These are phyloP conservation scores for Cryphonectria radicalis DNA, from an alignment of 2,329 filamentous ascomycete genomes.

Conservation along the genomic window DNA sequence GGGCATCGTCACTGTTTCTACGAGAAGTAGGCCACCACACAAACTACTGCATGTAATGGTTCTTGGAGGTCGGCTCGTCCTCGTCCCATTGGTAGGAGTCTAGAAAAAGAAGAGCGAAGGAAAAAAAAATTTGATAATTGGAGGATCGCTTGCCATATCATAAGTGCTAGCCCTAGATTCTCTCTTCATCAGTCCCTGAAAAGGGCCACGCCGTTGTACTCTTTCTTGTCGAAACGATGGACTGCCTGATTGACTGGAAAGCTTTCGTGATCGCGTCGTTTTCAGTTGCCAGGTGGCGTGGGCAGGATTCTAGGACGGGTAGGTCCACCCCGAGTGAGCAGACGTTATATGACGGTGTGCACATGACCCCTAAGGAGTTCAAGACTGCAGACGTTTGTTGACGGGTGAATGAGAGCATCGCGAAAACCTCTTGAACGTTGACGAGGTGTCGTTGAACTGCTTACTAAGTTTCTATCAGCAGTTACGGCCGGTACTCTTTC, in stretches of 20 bases:
- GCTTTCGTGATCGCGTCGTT: background rate
- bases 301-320: background rate
- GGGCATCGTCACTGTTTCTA: background rate
- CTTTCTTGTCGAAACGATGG: background rate
- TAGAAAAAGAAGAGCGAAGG: no score
- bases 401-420: background rate
- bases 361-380: background rate
- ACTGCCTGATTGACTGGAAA: background rate
- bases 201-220: background rate
- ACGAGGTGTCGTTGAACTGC: conserved; percentile 1
- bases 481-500: background rate
- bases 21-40: background rate
- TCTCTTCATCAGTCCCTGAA: background rate
- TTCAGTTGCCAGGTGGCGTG: background rate
- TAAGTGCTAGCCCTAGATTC: background rate
- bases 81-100: background rate
- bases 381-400: background rate
- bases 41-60: background rate
- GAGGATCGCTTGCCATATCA: background rate
- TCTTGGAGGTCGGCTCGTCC: background rate
- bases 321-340: background rate
- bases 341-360: background rate
- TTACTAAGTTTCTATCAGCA: conserved; percentile 4
- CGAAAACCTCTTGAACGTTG: background rate
- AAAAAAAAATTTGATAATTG: background rate